A percentile compares a stretch with the other conserved stretches of the same genome.
These are phyloP conservation scores for Colletotrichum aenigma DNA, from an alignment of 2,329 filamentous ascomycete species.

Conservation along the genomic window DNA sequence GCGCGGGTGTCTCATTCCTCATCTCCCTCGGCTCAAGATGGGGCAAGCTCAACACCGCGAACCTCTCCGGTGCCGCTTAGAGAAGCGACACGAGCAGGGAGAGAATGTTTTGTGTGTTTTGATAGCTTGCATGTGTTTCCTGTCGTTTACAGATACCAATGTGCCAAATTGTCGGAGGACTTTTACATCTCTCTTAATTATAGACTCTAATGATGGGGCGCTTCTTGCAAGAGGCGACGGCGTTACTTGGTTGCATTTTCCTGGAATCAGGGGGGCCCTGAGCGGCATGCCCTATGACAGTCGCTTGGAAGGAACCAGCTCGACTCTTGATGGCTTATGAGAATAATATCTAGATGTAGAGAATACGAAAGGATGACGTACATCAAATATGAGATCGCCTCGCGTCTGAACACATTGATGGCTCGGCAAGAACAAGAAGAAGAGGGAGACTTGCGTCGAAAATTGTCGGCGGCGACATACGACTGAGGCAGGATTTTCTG, in stretches of 20 bases:
- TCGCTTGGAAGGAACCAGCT: neutral
- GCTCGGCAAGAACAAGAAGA: neutral
- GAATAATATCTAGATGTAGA: neutral
- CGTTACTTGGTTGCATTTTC: neutral
- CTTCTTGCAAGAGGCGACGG: neutral
- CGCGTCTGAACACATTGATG: neutral
- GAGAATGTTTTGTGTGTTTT: neutral
- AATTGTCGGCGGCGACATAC: neutral
- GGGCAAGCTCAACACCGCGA: slow-evolving; percentile 24
- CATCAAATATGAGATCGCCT: neutral
- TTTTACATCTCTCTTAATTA: neutral
- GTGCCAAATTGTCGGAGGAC: neutral
- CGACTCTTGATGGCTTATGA: neutral
- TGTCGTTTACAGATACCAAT: neutral
- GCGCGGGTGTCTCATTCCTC: slow-evolving; percentile 43
- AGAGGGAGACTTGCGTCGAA: no score
- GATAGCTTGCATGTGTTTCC: neutral
- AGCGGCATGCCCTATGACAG: neutral
- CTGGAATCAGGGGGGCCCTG: neutral
- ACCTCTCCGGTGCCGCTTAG: slow-evolving; percentile 1
- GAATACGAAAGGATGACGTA: neutral
- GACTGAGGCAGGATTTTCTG: neutral
- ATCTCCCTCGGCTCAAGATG: slow-evolving; percentile 39
- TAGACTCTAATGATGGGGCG: neutral
- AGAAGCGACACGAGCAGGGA: neutral